Conservation (phyloP, 1,284 basidiomycete species). For the Ustilago cynodontis region DNA sequence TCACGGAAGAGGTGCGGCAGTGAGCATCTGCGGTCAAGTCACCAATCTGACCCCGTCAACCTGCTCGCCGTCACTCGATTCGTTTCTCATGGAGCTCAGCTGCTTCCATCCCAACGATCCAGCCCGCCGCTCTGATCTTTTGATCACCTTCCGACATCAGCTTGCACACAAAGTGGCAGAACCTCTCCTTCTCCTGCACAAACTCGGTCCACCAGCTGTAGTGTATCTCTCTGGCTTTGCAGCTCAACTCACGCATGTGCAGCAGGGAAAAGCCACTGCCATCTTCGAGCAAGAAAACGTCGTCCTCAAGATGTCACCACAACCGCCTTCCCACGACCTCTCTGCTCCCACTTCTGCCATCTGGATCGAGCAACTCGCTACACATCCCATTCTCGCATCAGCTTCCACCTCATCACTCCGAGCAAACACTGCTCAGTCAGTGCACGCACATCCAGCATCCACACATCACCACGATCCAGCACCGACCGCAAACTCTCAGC, state of each 20-base stretch:
- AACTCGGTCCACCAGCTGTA: slow-evolving; percentile 28
- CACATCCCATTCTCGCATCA: neutral
- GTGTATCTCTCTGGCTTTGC: slow-evolving; percentile 41
- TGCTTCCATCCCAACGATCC: slow-evolving; percentile 18
- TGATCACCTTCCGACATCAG: slow-evolving; percentile 10
- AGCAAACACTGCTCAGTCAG: too few species aligned
- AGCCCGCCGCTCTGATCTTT: slow-evolving; percentile 1
- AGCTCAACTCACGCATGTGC: slow-evolving; percentile 4
- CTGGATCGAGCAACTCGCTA: slow-evolving; percentile 38
- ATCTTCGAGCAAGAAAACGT: slow-evolving; percentile 14
- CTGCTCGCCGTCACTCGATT: neutral
- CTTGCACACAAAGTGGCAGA: slow-evolving; percentile 29
- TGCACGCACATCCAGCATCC: neutral
- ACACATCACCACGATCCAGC: neutral
- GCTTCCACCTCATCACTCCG: neutral
- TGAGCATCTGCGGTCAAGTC: slow-evolving; percentile 34
- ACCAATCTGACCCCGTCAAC: neutral
- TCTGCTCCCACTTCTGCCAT: slow-evolving; percentile 32
- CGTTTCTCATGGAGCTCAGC: slow-evolving; percentile 16
- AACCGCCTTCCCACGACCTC: slow-evolving; percentile 21
- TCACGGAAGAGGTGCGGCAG: slow-evolving; percentile 49
- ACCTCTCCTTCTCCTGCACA: slow-evolving; percentile 26
- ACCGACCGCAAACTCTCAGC: neutral
- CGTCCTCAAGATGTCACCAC: slow-evolving; percentile 40
- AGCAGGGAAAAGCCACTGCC: neutral